phyloP scores from a whole-genome alignment of 23 red algal genomes.

The Agarophyton chilense region DNA sequence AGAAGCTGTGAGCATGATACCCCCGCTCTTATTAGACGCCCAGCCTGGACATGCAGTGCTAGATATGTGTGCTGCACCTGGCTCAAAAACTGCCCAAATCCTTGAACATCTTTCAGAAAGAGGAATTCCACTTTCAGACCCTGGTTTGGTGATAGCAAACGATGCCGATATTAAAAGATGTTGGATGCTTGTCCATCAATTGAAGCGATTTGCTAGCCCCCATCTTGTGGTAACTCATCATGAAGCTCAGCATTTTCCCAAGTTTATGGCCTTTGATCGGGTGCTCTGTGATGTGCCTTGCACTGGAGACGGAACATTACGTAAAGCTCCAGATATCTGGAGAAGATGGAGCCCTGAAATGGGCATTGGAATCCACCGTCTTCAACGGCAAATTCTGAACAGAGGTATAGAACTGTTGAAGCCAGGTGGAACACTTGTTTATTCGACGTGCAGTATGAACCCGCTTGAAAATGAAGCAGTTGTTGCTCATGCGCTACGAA shows the following conservation, averaged over 20 bases:
- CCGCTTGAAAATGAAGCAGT: conserved; percentile 98
- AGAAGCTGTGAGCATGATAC: conserved; percentile 98
- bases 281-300: conserved; percentile 98
- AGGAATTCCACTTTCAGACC: conserved; percentile 3
- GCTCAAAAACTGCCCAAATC: conserved; percentile 95
- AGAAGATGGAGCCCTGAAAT: conserved; percentile 71
- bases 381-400: conserved; percentile 82
- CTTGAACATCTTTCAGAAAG: conserved; percentile 65
- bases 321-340: conserved; percentile 96
- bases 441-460: conserved; percentile 95
- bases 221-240: conserved; percentile 90
- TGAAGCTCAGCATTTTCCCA: conserved; percentile 84
- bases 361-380: conserved; percentile 77
- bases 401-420: conserved; percentile 83
- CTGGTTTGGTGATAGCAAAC: conserved; percentile 90
- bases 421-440: conserved; percentile 77
- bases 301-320: conserved; percentile 93
- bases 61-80: conserved; percentile 97
- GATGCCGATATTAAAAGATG: conserved; percentile 89
- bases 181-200: conserved; percentile 93
- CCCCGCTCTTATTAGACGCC: conserved; percentile 81
- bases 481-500: conserved; percentile 77
- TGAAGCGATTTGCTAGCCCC: conserved; percentile 84
- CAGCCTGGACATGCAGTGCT: conserved; percentile 78
- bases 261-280: conserved; percentile 74